Evolutionary conservation across 2,329 filamentous ascomycete genomes (phyloP).

Genomic region (Trichoderma arundinaceum): DNA sequence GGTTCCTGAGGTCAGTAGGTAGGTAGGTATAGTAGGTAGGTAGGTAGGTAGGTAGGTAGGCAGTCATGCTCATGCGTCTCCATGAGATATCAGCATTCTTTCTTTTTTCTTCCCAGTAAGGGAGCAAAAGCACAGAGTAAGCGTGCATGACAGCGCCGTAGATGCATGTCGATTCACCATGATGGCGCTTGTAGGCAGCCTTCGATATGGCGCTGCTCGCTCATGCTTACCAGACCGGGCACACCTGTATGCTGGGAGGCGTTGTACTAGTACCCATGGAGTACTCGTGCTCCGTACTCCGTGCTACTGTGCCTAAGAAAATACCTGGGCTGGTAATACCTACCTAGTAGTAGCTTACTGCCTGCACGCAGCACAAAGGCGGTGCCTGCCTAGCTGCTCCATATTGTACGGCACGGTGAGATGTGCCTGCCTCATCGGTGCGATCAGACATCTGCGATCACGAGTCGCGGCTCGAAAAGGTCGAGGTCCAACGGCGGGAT

Average conservation of each 20-base stretch:
- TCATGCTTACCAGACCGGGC: too few relatives aligned
- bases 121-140: not conserved
- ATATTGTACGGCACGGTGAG: conserved; percentile 19
- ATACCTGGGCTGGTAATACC: not conserved
- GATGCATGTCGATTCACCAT: conserved; percentile 10
- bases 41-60: too few relatives aligned
- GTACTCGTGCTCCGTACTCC: not conserved
- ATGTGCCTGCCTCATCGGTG: conserved; percentile 29
- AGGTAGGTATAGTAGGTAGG: too few relatives aligned
- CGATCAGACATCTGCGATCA: conserved; percentile 27
- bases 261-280: not conserved
- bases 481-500: conserved; percentile 12
- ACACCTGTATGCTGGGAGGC: not conserved
- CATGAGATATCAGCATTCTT: not conserved
- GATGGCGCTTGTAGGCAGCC: not conserved
- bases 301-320: not conserved
- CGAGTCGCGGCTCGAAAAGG: conserved; percentile 13
- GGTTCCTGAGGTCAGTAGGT: not conserved
- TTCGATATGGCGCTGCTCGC: too few relatives aligned
- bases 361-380: not conserved
- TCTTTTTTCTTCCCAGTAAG: not conserved
- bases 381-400: conserved; percentile 18
- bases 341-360: not conserved
- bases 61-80: too few relatives aligned
- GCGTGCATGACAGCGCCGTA: not conserved